Percentiles rank a stretch among this genome's conserved stretches.
Evolutionary conservation across 106 monocot species (phyloP).

Genomic region (Amphibolis antarctica): DNA sequence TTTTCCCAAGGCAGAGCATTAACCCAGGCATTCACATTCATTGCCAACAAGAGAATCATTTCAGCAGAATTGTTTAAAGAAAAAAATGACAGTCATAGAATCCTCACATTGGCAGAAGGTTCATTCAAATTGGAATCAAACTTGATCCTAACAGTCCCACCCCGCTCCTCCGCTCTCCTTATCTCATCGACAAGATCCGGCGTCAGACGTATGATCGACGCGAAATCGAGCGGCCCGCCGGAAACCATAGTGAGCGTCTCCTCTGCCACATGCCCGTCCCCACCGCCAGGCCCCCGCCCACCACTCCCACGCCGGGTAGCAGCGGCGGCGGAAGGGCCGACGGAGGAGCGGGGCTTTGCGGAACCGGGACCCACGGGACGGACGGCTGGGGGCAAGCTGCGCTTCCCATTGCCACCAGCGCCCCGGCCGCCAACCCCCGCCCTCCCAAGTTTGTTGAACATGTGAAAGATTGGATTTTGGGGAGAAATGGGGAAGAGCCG

Average conservation of each 20-base stretch:
- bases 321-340: neutral
- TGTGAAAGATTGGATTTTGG: neutral
- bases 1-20: too few species aligned
- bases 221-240: constrained; percentile 42
- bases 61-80: neutral
- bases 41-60: neutral
- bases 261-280: constrained; percentile 16
- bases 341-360: constrained; percentile 4
- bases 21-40: neutral
- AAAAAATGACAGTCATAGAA: neutral
- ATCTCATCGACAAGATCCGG: constrained; percentile 90
- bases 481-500: neutral
- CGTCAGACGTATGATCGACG: constrained; percentile 64
- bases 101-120: constrained; percentile 45
- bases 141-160: constrained; percentile 59
- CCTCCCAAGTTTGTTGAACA: neutral
- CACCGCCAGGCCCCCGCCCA: neutral
- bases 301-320: neutral
- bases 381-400: constrained; percentile 11
- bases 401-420: constrained; percentile 1
- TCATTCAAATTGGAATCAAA: constrained; percentile 60
- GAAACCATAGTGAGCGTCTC: constrained; percentile 62
- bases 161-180: constrained; percentile 49
- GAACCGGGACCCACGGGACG: constrained; percentile 4
- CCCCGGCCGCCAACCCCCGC: constrained; percentile 1